Base-by-base conservation (phyloP, 179 eudicot species). In the Spinacia oleracea region DNA sequence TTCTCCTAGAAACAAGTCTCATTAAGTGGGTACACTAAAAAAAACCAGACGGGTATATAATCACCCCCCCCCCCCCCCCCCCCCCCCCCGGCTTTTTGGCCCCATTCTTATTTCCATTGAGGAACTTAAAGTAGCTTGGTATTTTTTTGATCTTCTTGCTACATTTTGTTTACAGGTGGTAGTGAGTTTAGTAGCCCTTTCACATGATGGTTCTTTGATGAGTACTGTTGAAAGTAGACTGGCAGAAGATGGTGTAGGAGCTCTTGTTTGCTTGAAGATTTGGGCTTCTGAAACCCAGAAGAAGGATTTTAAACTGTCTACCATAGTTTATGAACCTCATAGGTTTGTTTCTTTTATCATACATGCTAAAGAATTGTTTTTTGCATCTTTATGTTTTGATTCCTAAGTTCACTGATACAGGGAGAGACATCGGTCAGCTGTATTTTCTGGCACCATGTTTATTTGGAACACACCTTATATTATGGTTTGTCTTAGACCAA, bases 291-390 rank as follows among this genome's bases (percentile, higher is more conserved):
- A 82, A 53, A 74, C 88, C n/a, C 91, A 83, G 84, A 92, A 79
- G 75, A 90, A 89, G 76, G 87, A 89, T 56, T 90, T 88, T 81
- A 88, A 86, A 86, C 88, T 96, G 83, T 91, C 97, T 31, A 96
- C 99, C 27, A 77, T 96, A 60, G 85, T 96, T 72, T 96, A 96
- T 84, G 99, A 96, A 81, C 99, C 99, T 46, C 99, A 93, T 92
- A 90, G 97, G 99, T 95, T 80, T 74, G 77, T 70, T 72, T 66
- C 70, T 70, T 71, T 14, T 76, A 43, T 55, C 50, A 70, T 74
- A 32, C 25, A 73, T 73, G 65, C 51, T 68, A 14, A 20, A 51
- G 42, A 55, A 66, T 73, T 63, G 20, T 34, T 63, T 63, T 63
- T 32, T 15, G 68, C 35, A 35, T 34, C 4, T 18, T 20, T 65